Conservation (phyloP, 495 filamentous ascomycete genomes). For the Neurospora pannonica region DNA sequence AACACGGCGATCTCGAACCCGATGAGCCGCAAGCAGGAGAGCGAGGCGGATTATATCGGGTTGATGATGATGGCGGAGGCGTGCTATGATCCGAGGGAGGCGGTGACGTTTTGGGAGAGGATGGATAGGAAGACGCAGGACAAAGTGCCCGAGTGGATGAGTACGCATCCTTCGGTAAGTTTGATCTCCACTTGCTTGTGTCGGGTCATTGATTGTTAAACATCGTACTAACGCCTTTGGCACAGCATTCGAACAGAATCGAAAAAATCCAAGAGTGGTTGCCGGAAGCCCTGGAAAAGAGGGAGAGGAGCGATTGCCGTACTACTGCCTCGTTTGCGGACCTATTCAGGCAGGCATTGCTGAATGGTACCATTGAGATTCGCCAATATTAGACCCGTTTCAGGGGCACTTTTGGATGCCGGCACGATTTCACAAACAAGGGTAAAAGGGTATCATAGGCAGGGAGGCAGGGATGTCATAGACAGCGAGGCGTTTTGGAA, state of each 20-base stretch:
- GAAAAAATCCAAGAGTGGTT: constrained; percentile 61
- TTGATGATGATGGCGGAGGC: constrained; percentile 55
- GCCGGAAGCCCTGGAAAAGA: constrained; percentile 46
- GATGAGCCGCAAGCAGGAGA: constrained; percentile 54
- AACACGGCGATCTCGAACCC: constrained; percentile 60
- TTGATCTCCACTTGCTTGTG: not conserved
- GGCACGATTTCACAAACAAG: not conserved
- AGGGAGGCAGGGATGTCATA: not conserved
- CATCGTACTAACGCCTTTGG: constrained; percentile 1
- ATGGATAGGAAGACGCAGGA: constrained; percentile 58
- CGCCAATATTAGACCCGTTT: not conserved
- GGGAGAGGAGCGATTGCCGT: constrained; percentile 41
- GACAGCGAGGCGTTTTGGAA: not conserved
- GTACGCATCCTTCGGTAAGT: constrained; percentile 74
- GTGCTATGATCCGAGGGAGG: constrained; percentile 64
- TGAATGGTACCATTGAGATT: constrained; percentile 1
- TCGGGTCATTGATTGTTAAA: too few species aligned
- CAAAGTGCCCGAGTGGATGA: constrained; percentile 64
- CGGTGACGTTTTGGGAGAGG: constrained; percentile 62
- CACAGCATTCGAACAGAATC: constrained; percentile 56
- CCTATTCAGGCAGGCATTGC: constrained; percentile 27
- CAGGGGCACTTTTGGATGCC: not conserved
- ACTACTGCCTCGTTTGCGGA: constrained; percentile 28
- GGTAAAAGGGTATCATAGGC: not conserved
- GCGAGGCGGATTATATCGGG: constrained; percentile 81